Evolutionary conservation across 805 yeast genomes (phyloP), one percentile per base, ranked within the genome.

Genomic region (Scheffersomyces ergatensis): DNA sequence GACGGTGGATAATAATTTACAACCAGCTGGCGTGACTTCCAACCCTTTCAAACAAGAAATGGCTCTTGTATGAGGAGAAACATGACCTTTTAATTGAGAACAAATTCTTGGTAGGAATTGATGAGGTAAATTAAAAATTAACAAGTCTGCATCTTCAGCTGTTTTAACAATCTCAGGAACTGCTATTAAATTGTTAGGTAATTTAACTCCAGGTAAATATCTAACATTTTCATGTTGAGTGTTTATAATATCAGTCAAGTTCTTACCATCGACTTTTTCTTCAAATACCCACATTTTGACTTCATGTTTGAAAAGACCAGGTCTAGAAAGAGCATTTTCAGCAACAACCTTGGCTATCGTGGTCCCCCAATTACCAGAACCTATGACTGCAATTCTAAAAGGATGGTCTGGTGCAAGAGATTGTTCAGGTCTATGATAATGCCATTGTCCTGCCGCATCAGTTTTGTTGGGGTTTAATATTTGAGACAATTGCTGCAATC

Each of bases 281-380:
- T 70, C 69, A 46, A 57, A 65, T 13, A 70, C 76, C 75, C 75
- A 70, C 75, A 70, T 70, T 42, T 67, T 58, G 30, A 70, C 73
- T 33, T 64, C 51, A 39, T 55, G 63, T 18, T 51, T 50, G 53
- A 70, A 70, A 33, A 68, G 47, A 35, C 62, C 60, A 2, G 74
- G 69, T 52, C 65, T 65, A 24, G 58, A 62, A 25, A 54, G 54
- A 27, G 73, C 56, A 57, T 70, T 70, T 51, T 70, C 75, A 12
- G 76, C 72, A 34, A 70, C 50, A 23, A 70, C 59, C 54, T 70
- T 70, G 44, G 76, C 74, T 21, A 70, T 68, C 34, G 75, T 69
- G 32, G 76, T 70, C 20, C 76, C 76, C 76, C 76, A 70, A 53
- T 69, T 70, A 29, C 76, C 76, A 15, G 72, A 67, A 14, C 76